These are phyloP conservation scores for Podaxis rugospora DNA, from an alignment of 768 basidiomycete genomes.

Conservation along the genomic window DNA sequence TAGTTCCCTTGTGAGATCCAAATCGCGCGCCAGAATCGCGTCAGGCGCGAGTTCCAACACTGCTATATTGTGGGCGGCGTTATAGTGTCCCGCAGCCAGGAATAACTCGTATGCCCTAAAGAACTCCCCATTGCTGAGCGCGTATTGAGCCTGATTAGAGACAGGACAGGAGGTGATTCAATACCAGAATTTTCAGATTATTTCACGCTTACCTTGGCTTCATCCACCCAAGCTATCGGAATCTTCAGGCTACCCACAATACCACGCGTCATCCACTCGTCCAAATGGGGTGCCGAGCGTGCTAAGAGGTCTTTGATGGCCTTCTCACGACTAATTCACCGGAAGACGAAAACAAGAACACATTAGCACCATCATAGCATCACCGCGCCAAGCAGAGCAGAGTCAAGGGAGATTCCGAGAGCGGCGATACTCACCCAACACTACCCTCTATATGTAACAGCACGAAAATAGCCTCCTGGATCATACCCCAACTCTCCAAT, in stretches of 20 bases:
- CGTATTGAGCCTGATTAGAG: slow-evolving; percentile 55
- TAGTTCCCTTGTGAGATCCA: slow-evolving; percentile 59
- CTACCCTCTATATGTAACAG: slow-evolving; percentile 83
- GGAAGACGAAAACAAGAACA: not conserved
- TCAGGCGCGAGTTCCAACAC: slow-evolving; percentile 86
- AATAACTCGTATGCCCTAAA: slow-evolving; percentile 78
- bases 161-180: not conserved
- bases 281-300: slow-evolving; percentile 59
- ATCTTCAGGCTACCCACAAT: slow-evolving; percentile 74
- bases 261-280: slow-evolving; percentile 72
- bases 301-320: slow-evolving; percentile 78
- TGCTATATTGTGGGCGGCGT: slow-evolving; percentile 81
- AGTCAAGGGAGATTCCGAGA: slow-evolving; percentile 15
- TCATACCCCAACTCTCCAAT: slow-evolving; percentile 73
- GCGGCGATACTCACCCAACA: slow-evolving; percentile 51
- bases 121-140: slow-evolving; percentile 53
- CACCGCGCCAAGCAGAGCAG: slow-evolving; percentile 24
- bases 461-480: slow-evolving; percentile 87
- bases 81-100: slow-evolving; percentile 62
- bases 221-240: slow-evolving; percentile 84
- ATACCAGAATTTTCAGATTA: not conserved
- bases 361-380: not conserved
- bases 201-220: slow-evolving; percentile 63
- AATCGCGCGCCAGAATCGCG: slow-evolving; percentile 67
- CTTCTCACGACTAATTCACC: slow-evolving; percentile 62